phyloP scores from a whole-genome alignment of 805 yeast genomes.

The Clavispora carvajalis region DNA sequence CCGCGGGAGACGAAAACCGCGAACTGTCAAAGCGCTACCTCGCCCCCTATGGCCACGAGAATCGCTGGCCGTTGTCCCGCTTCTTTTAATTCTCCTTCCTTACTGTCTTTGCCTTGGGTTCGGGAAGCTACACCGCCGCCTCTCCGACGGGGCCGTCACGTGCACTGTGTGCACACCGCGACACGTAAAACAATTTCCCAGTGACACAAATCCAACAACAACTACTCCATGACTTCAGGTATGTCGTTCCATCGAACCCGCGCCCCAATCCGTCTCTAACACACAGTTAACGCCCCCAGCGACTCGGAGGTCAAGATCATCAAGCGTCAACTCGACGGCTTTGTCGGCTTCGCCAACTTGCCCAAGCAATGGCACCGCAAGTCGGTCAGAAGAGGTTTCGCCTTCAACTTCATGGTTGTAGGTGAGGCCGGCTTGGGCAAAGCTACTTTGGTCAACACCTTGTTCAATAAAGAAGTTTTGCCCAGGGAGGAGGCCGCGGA shows the following conservation, averaged over 20 bases:
- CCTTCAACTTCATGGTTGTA: constrained; percentile 81
- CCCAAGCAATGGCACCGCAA: constrained; percentile 99
- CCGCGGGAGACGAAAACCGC: too few species aligned
- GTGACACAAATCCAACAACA: constrained; percentile 3
- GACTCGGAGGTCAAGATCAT: constrained; percentile 51
- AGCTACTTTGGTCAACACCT: constrained; percentile 83
- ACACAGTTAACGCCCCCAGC: not conserved
- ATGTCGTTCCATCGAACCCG: not conserved
- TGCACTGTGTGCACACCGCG: constrained; percentile 1
- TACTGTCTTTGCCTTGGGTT: too few species aligned
- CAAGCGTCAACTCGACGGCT: constrained; percentile 80
- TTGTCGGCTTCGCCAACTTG: constrained; percentile 94
- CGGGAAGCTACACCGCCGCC: too few species aligned
- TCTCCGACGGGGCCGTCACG: not conserved
- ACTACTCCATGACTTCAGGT: constrained; percentile 4
- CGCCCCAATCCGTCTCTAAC: not conserved
- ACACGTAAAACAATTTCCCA: constrained; percentile 4
- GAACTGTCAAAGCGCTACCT: too few species aligned
- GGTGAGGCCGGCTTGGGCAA: constrained; percentile 93
- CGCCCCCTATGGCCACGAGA: too few species aligned
- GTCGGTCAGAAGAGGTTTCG: constrained; percentile 64
- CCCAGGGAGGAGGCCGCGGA: constrained; percentile 4
- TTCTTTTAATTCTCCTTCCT: too few species aligned
- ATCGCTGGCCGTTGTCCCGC: too few species aligned
- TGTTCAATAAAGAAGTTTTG: constrained; percentile 51